Evolutionary conservation across 2,329 filamentous ascomycete species (phyloP), one percentile per base, ranked within the genome.

Genomic region (Talaromyces sp.): DNA sequence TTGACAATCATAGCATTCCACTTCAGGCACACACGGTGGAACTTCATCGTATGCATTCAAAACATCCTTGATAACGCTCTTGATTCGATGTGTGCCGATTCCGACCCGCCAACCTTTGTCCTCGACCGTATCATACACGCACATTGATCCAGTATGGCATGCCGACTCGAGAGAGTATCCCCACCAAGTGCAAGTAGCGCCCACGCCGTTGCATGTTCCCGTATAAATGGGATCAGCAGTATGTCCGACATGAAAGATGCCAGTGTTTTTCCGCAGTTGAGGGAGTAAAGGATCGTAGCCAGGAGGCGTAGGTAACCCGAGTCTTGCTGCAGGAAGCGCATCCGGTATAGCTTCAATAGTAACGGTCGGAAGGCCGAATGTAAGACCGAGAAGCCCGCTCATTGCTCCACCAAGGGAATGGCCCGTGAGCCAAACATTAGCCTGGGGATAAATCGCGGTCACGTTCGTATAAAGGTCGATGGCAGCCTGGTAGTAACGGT

Each of bases 221-320:
- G 97, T 93, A 70, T 89, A 99, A 35, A 99, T 87, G 0, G 95
- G 95, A 74, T 99, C 95, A 0, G 95, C 95, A 0, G 92, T 98
- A 70, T 98, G 93, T 4, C 95, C 95, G 72, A 97, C 93, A 74
- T 99, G 95, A 70, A 87, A 96, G 0, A 89, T 82, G 13, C 91
- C 93, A 0, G 91, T 96, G 68, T 86, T 84, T 61, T 85, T 77
- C 49, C 91, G 82, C 41, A 84, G 82, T 69, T 96, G 91, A 31
- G 91, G 88, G 32, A 84, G 81, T 49, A 84, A 81, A 26, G 91
- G 84, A 68, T 93, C 84, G 52, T 88, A 82, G 26, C 90, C 90
- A 0, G 93, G 93, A 13, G 95, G 93, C 0, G 87, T 83, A 0
- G 93, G 93, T 8, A 99, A 84, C 24, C 93, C 95, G 0, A 99